Evolutionary conservation across 331 rosid species (phyloP).

Genomic region (Acacia concinna): DNA sequence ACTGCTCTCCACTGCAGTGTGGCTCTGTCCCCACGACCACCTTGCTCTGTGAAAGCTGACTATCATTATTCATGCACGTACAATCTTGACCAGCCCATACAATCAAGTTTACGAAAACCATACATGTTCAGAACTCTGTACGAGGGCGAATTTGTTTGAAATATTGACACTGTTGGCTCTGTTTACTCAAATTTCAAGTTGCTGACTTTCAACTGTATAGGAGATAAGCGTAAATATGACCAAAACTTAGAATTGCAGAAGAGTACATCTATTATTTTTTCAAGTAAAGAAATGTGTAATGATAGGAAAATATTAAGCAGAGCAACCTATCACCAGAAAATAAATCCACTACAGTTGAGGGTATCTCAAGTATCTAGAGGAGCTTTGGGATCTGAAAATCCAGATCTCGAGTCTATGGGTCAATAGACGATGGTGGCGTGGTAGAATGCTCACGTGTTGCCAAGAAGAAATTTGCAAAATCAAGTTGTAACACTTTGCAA

Average conservation of each 20-base stretch:
- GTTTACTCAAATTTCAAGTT: neutral
- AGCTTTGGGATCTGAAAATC: neutral
- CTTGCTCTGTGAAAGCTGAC: neutral
- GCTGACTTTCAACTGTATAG: neutral
- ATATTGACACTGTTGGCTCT: neutral
- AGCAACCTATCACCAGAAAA: too few species aligned
- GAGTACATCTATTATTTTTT: neutral
- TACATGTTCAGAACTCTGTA: neutral
- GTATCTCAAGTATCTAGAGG: too few species aligned
- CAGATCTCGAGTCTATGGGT: neutral
- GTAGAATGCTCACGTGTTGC: neutral
- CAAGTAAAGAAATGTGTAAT: neutral
- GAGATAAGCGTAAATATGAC: too few species aligned
- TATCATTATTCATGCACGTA: neutral
- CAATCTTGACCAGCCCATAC: neutral
- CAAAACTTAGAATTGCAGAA: too few species aligned
- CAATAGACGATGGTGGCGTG: too few species aligned
- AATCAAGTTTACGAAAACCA: neutral
- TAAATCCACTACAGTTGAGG: neutral
- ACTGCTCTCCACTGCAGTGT: neutral
- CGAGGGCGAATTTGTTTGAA: constrained; percentile 14
- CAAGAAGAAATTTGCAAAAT: neutral
- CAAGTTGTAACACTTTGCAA: neutral
- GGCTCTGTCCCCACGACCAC: neutral
- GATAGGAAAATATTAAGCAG: neutral